Evolutionary conservation across 2,329 filamentous ascomycete genomes (phyloP), one percentile per base, ranked within the genome.

Genomic region (Delphinella strobiligena): DNA sequence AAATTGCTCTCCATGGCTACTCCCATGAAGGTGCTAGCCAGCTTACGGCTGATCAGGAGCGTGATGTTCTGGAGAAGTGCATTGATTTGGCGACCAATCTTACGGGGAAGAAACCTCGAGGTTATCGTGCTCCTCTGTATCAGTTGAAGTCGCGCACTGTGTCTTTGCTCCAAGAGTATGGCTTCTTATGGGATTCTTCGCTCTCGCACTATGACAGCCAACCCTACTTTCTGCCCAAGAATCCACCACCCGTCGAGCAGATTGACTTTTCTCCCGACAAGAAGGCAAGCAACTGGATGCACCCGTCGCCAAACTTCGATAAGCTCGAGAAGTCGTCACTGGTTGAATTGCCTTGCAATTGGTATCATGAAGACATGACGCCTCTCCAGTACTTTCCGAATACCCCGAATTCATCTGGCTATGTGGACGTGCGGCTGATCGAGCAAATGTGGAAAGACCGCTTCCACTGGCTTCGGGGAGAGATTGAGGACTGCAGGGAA

Each of bases 391-490:
- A 61, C 46, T 64, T 55, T 40, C 66, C 66, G 5, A 59, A 68
- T 37, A 58, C 57, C 9, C 49, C 61, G 1, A 77, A 76, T 44
- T 70, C 66, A 2, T 67, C 71, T 32, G 74, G 75, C 1, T 78
- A 75, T 49, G 72, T 77, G 1, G 69, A 72, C 38, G 66, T 69
- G 4, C 61, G 67, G 8, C 62, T 71, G 2, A 65, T 78, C 19
- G 74, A 78, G 59, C 62, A 69, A 43, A 71, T 78, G 61, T 78
- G 75, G 75, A 68, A 63, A 48, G 73, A 76, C 48, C 64, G 71
- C 10, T 75, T 78, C 47, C 61, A 69, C 44, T 79, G 67, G 63
- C 58, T 76, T n/a, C 43, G 49, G 31, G 44, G 45, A 3, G 62
- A 66, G 48, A 48, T 62, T 43, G 54, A 54, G 38, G 53, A 62